Percentiles rank a stretch among this genome's conserved stretches.
These are phyloP conservation scores for Tuber aestivum DNA, from an alignment of 495 filamentous ascomycete genomes.

Conservation along the genomic window DNA sequence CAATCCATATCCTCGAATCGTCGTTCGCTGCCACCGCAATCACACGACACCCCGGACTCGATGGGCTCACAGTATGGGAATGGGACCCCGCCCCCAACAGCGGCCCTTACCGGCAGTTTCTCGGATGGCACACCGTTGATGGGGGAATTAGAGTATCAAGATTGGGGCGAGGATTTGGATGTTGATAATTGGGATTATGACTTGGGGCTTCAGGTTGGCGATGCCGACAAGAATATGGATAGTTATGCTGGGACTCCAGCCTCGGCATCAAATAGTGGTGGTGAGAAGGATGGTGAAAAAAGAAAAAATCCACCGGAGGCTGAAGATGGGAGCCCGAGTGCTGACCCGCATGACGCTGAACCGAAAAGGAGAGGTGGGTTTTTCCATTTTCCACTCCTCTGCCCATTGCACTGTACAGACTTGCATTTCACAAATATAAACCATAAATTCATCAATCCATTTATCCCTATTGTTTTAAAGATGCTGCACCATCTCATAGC, in stretches of 20 bases:
- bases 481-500: not conserved
- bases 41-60: slow-evolving; percentile 33
- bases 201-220: slow-evolving; percentile 47
- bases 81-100: slow-evolving; percentile 40
- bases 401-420: slow-evolving; percentile 25
- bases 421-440: slow-evolving; percentile 29
- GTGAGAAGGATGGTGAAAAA: slow-evolving; percentile 56
- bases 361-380: slow-evolving; percentile 43
- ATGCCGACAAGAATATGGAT: slow-evolving; percentile 50
- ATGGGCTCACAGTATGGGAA: slow-evolving; percentile 33
- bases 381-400: slow-evolving; percentile 21
- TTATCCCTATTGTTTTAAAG: not conserved
- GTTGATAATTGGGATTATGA: slow-evolving; percentile 62
- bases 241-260: slow-evolving; percentile 57
- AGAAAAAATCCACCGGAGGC: slow-evolving; percentile 66
- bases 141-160: slow-evolving; percentile 58
- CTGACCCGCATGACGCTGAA: slow-evolving; percentile 45
- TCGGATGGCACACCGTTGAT: slow-evolving; percentile 71
- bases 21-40: not conserved
- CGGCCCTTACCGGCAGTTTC: slow-evolving; percentile 29
- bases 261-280: slow-evolving; percentile 19
- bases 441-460: not conserved
- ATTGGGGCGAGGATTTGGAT: slow-evolving; percentile 57
- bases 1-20: slow-evolving; percentile 26
- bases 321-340: slow-evolving; percentile 57